A percentile compares a stretch with the other conserved stretches of the same genome.
These are phyloP conservation scores for Heliamphora pulchella DNA, from an alignment of 179 eudicot genomes.

Conservation along the genomic window DNA sequence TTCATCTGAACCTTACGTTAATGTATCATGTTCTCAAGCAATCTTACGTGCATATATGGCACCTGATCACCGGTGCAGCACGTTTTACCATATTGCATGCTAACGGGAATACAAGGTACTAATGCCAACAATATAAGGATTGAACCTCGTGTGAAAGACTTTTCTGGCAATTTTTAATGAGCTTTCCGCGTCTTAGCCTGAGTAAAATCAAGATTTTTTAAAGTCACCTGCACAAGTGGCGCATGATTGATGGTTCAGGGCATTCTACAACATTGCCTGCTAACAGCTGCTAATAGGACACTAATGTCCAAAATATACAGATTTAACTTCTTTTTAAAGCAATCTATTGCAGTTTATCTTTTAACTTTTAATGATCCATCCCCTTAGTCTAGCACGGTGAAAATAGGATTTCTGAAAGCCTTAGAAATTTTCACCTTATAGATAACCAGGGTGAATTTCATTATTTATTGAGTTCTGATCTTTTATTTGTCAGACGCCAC, in stretches of 20 bases:
- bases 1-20: not conserved
- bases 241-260: too few species aligned
- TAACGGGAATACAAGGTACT: not conserved
- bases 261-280: too few species aligned
- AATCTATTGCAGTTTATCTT: too few species aligned
- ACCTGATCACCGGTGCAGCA: not conserved
- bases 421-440: not conserved
- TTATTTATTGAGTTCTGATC: conserved; percentile 1
- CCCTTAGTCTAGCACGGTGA: not conserved
- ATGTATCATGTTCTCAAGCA: not conserved
- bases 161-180: not conserved
- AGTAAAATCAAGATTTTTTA: not conserved
- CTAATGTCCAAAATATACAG: too few species aligned
- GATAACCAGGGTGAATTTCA: not conserved
- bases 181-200: not conserved
- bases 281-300: too few species aligned
- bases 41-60: not conserved
- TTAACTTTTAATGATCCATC: too few species aligned
- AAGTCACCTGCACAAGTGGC: too few species aligned
- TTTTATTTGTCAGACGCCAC: not conserved
- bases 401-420: not conserved
- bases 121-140: not conserved
- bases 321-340: too few species aligned
- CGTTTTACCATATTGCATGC: conserved; percentile 5
- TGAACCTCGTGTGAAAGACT: not conserved